phyloP scores from a whole-genome alignment of 2,329 filamentous ascomycete genomes.

The Sclerotinia minor region DNA sequence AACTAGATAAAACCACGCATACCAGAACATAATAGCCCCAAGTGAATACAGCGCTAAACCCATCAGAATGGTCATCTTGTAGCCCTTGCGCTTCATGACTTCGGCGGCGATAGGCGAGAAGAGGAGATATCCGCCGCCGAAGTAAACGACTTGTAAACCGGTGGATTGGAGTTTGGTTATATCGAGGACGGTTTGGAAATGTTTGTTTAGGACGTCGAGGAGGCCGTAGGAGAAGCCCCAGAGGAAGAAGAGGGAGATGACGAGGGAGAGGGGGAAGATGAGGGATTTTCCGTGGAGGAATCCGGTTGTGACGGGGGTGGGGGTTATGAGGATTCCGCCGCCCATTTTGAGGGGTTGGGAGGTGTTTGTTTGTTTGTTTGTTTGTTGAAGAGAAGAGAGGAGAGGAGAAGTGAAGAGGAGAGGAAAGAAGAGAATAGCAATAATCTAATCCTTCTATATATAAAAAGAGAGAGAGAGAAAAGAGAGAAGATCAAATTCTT shows the following conservation, averaged over 20 bases:
- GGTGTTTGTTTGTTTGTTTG: conserved; percentile 3
- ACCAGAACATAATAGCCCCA: conserved; percentile 52
- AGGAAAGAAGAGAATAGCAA: background rate
- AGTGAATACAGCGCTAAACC: conserved; percentile 72
- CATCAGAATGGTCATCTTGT: conserved; percentile 75
- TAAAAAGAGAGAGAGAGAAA: background rate
- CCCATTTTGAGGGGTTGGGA: conserved; percentile 45
- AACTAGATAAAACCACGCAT: background rate
- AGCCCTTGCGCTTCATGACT: conserved; percentile 72
- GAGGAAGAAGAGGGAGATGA: conserved; percentile 78
- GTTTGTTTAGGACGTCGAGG: conserved; percentile 75
- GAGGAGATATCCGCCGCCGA: conserved; percentile 67
- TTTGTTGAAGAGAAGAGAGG: background rate
- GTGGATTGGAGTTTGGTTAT: conserved; percentile 60
- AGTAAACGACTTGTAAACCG: conserved; percentile 70
- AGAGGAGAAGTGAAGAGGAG: background rate
- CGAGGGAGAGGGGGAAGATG: conserved; percentile 54
- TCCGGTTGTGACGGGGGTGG: conserved; percentile 44
- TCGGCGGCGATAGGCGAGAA: conserved; percentile 67
- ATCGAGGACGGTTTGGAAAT: conserved; percentile 65
- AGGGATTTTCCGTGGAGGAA: conserved; percentile 45
- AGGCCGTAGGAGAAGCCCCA: conserved; percentile 91
- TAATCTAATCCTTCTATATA: background rate
- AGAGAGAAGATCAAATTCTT: background rate
- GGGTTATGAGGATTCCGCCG: conserved; percentile 45